These are phyloP conservation scores for Colletotrichum godetiae DNA, from an alignment of 2,329 filamentous ascomycete genomes.

Conservation along the genomic window DNA sequence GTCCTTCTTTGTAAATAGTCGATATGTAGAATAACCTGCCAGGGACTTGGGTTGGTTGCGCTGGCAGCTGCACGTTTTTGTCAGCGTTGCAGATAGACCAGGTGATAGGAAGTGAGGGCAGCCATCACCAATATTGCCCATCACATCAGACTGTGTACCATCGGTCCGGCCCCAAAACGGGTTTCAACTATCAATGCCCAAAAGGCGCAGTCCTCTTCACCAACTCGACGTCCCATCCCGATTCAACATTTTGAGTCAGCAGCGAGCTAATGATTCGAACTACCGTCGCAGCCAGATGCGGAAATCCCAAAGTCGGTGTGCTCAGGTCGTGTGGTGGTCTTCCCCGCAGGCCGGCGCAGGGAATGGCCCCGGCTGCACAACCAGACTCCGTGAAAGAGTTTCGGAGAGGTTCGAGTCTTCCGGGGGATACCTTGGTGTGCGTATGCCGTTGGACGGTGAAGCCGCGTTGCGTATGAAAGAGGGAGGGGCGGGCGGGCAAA, in stretches of 20 bases:
- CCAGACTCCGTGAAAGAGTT: slow-evolving; percentile 14
- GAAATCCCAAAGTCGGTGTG: not conserved
- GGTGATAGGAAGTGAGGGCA: not conserved
- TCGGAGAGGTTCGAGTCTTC: slow-evolving; percentile 30
- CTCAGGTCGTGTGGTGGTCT: slow-evolving; percentile 16
- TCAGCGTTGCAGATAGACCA: not conserved
- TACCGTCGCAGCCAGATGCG: not conserved
- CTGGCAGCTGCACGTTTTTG: not conserved
- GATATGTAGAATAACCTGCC: not conserved
- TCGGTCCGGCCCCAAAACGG: not conserved
- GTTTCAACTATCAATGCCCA: not conserved
- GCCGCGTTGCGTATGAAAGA: not conserved
- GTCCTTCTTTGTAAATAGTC: not conserved
- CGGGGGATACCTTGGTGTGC: slow-evolving; percentile 11
- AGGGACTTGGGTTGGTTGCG: not conserved
- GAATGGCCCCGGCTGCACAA: not conserved
- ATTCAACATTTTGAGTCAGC: not conserved
- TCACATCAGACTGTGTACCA: not conserved
- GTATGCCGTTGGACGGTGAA: not conserved
- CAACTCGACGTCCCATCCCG: not conserved
- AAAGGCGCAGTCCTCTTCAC: not conserved
- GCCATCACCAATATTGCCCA: not conserved
- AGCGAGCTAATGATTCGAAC: not conserved
- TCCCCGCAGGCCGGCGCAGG: slow-evolving; percentile 14
- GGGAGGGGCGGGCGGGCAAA: not conserved